Evolutionary conservation across 768 basidiomycete genomes (phyloP), one percentile per base, ranked within the genome.

Genomic region (Podaxis rugospora): DNA sequence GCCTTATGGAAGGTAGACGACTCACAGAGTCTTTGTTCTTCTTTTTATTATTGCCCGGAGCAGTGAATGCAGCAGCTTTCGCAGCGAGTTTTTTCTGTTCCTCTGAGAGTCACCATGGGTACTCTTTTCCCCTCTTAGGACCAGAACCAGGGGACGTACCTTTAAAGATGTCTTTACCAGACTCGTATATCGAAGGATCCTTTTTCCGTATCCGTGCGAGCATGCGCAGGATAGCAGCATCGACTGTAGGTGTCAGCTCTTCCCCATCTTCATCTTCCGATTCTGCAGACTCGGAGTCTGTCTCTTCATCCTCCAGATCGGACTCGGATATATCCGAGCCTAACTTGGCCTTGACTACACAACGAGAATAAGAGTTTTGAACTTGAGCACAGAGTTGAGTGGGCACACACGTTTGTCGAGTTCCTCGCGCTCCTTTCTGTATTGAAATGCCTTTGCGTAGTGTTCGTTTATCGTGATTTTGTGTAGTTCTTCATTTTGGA

Each of bases 231-330:
- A 98, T 97, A 18, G 97, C 97, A 47, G 87, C 97, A 67, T 98
- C 96, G 53, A 98, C 85, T 0, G 88, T 88, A 3, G 95, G 94
- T 0, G 95, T 98, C 54, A 98, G 83, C 70, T 98, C 92, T 66
- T 93, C 93, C 13, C 95, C 97, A 60, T 96, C 91, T 68, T 95
- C 92, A 70, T 98, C 95, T 69, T 98, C 95, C 1, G 85, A 85
- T 67, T 93, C 92, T 46, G 84, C 88, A 28, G 83, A 82, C 69
- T 93, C 90, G 0, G 88, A 90, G 68, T 90, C 89, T 5, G 79
- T 78, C 3, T 70, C 70, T n/a, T 73, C 76, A 2, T 78, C 78
- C 1, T 81, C 85, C 16, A 78, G 78, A 1, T 76, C 80, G 18
- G 75, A 75, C 11, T 80, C 78, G 37, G 87, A 86, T 40, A 74